Conservation (phyloP, 352 stramenopile species). For the Globisporangium megalacanthum region DNA sequence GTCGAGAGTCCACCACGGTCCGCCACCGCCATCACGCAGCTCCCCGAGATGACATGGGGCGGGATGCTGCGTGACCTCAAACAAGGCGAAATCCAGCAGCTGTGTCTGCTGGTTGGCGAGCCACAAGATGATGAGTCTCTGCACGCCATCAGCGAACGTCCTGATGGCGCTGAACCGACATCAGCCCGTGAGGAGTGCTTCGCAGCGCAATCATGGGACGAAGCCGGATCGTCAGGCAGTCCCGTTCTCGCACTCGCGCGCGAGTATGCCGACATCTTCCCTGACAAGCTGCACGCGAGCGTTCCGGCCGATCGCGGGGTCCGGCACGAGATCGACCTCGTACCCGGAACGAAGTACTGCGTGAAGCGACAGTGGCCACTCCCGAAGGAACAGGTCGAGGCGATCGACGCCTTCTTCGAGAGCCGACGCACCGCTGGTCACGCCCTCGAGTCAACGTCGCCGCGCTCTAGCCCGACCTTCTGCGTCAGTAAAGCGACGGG, state of each 20-base stretch:
- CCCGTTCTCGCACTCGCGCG: background rate
- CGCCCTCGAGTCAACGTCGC: conserved; percentile 17
- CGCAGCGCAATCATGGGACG: conserved; percentile 13
- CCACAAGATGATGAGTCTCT: too few species aligned
- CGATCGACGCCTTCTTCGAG: conserved; percentile 20
- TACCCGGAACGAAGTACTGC: conserved; percentile 23
- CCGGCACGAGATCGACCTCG: conserved; percentile 24
- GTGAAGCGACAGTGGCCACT: conserved; percentile 22
- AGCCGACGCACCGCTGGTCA: conserved; percentile 7
- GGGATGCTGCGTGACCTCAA: conserved; percentile 15
- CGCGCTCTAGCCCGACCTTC: conserved; percentile 19
- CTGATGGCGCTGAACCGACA: conserved; percentile 11
- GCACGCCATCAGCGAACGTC: background rate
- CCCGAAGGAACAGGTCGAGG: conserved; percentile 18
- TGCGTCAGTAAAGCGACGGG: conserved; percentile 23
- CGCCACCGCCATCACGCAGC: background rate
- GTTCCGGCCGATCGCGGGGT: conserved; percentile 15
- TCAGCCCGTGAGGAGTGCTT: conserved; percentile 12
- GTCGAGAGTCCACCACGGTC: background rate
- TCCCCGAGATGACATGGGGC: background rate
- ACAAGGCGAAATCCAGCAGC: conserved; percentile 15
- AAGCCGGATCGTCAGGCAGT: conserved; percentile 4
- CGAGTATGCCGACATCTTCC: conserved; percentile 15
- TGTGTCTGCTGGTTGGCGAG: conserved; percentile 8
- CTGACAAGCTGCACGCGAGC: conserved; percentile 11